Conservation (phyloP, 495 filamentous ascomycete genomes). For the Lasiosphaeriaceae sp. region DNA sequence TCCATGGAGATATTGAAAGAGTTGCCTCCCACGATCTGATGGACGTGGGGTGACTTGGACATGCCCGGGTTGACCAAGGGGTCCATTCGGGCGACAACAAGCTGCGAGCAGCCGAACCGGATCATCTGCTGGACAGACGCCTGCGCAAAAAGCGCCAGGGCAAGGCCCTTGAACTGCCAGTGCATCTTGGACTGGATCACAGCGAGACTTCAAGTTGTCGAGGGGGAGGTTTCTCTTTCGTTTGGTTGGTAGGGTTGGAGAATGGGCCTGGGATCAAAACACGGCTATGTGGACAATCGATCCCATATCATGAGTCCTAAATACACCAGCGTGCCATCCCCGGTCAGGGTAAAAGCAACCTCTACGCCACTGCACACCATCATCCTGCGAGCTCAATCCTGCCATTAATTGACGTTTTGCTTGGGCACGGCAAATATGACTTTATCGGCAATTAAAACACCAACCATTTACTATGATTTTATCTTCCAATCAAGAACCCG, state of each 20-base stretch:
- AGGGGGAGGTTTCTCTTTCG: too few species aligned
- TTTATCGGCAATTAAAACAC: too few species aligned
- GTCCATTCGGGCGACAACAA: slow-evolving; percentile 37
- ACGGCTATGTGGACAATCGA: neutral
- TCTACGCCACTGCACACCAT: neutral
- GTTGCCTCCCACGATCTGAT: slow-evolving; percentile 41
- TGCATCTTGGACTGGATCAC: slow-evolving; percentile 17
- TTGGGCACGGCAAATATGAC: neutral
- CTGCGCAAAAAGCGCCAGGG: slow-evolving; percentile 39
- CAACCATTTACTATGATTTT: neutral
- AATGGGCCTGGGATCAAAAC: too few species aligned
- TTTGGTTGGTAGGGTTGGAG: too few species aligned
- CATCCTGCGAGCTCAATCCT: neutral
- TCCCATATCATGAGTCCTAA: neutral
- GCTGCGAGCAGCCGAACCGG: slow-evolving; percentile 42
- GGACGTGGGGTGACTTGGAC: slow-evolving; percentile 34
- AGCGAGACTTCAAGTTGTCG: too few species aligned
- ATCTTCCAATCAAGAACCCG: neutral
- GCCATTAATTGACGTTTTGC: neutral
- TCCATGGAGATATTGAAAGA: slow-evolving; percentile 38
- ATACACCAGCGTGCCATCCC: neutral
- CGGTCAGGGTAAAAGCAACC: neutral
- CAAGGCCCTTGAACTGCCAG: slow-evolving; percentile 18
- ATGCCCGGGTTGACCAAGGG: slow-evolving; percentile 38
- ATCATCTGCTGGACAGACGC: slow-evolving; percentile 32